A percentile compares a stretch with the other conserved stretches of the same genome.
Conservation (phyloP, 305 asterid species). For the Fraxinus albicans region DNA sequence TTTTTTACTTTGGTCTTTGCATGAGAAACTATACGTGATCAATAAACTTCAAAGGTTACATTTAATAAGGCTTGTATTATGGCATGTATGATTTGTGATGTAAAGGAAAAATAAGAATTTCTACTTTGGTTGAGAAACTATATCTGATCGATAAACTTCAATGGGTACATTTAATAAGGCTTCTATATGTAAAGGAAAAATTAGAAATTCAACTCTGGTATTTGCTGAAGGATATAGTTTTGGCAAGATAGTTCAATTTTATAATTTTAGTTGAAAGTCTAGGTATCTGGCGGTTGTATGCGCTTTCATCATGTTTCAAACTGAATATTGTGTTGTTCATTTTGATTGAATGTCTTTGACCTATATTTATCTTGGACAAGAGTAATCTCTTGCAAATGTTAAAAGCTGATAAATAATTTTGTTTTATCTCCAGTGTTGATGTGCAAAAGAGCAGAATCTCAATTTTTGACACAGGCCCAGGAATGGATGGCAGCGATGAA, state of each 20-base stretch:
- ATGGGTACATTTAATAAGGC: not conserved
- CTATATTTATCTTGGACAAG: not conserved
- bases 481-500: conserved; percentile 72
- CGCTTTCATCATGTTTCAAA: not conserved
- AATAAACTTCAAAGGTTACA: not conserved
- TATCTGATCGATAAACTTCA: not conserved
- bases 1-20: not conserved
- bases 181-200: conserved; percentile 4
- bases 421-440: conserved; percentile 47
- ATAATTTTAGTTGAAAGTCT: not conserved
- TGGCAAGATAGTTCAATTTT: not conserved
- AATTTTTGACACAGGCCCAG: conserved; percentile 70
- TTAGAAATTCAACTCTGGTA: not conserved
- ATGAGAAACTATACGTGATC: conserved; percentile 7
- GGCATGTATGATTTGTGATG: not conserved
- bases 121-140: not conserved
- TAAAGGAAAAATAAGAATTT: not conserved
- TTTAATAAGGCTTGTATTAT: not conserved
- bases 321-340: not conserved
- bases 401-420: conserved; percentile 23
- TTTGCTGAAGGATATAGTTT: not conserved
- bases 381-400: not conserved
- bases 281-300: not conserved
- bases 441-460: conserved; percentile 33
- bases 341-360: not conserved